phyloP scores from a whole-genome alignment of 106 monocot genomes.

The Iris macrosiphon region DNA sequence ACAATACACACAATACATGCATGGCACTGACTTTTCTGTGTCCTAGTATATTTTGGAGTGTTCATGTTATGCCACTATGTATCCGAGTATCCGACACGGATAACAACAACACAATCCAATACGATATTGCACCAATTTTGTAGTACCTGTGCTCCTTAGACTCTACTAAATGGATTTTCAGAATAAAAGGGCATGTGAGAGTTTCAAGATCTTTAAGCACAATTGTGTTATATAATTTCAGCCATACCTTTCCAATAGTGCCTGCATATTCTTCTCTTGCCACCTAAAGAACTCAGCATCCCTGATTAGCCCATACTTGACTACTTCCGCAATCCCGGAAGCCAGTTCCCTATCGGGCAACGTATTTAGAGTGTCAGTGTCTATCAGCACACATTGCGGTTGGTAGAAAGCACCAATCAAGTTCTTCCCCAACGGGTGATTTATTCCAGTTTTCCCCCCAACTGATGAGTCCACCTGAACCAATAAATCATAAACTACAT shows the following conservation, averaged over 20 bases:
- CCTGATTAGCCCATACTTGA: constrained; percentile 91
- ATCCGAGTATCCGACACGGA: too few species aligned
- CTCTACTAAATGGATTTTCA: too few species aligned
- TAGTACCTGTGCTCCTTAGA: too few species aligned
- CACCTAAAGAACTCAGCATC: constrained; percentile 85
- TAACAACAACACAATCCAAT: too few species aligned
- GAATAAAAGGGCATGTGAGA: too few species aligned
- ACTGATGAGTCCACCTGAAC: constrained; percentile 91
- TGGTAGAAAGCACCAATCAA: constrained; percentile 93
- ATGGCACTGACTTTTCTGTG: too few species aligned
- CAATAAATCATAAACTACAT: background rate
- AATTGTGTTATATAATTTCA: too few species aligned
- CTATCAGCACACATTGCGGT: constrained; percentile 81
- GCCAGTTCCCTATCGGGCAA: constrained; percentile 75
- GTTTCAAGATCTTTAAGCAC: too few species aligned
- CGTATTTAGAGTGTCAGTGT: constrained; percentile 81
- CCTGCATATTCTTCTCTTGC: constrained; percentile 91
- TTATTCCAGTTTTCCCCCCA: constrained; percentile 93
- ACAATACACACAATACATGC: too few species aligned
- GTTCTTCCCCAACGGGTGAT: constrained; percentile 89
- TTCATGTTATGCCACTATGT: too few species aligned
- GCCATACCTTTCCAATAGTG: constrained; percentile 61
- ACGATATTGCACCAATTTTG: too few species aligned
- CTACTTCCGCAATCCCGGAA: constrained; percentile 76
- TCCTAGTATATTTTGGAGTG: too few species aligned